Conservation (phyloP, 2,329 filamentous ascomycete genomes). For the Alternaria consortialis region DNA sequence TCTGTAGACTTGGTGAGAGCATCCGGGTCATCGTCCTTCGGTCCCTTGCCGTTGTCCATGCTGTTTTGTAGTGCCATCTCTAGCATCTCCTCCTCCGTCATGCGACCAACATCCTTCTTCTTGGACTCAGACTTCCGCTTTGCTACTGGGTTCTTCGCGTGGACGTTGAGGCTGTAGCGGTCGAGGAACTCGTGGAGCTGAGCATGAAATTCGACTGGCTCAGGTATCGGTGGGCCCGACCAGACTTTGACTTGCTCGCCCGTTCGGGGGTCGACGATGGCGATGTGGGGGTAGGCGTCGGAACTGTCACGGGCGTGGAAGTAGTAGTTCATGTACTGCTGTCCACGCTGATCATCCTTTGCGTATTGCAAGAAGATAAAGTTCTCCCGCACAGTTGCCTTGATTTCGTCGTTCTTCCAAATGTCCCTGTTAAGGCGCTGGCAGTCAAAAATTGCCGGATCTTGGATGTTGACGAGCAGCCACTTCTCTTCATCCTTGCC, state of each 20-base stretch:
- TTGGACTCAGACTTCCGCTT: constrained; percentile 76
- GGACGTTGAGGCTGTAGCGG: constrained; percentile 86
- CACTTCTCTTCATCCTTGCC: constrained; percentile 92
- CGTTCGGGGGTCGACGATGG: constrained; percentile 92
- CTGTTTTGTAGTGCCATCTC: constrained; percentile 93
- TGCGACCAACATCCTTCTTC: constrained; percentile 78
- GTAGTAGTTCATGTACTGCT: constrained; percentile 90
- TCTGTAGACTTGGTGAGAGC: constrained; percentile 75
- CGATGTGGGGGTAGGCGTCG: constrained; percentile 95
- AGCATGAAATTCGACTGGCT: constrained; percentile 81
- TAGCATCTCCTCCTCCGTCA: constrained; percentile 98
- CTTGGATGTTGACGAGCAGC: constrained; percentile 95
- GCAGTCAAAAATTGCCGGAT: constrained; percentile 91
- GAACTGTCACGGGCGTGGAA: constrained; percentile 79
- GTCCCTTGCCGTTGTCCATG: constrained; percentile 65
- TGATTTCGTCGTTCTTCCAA: constrained; percentile 87
- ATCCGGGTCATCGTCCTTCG: constrained; percentile 81
- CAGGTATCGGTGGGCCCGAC: constrained; percentile 83
- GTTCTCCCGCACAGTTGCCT: constrained; percentile 84
- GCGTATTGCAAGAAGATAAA: constrained; percentile 96
- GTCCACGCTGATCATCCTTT: constrained; percentile 80
- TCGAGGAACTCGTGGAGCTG: constrained; percentile 97
- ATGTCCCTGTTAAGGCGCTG: constrained; percentile 93
- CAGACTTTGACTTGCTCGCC: constrained; percentile 97
- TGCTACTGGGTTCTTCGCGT: constrained; percentile 92